Evolutionary conservation across 169 alveolate genomes (phyloP), one percentile per base, ranked within the genome.

Genomic region (Eimeria maxima): DNA sequence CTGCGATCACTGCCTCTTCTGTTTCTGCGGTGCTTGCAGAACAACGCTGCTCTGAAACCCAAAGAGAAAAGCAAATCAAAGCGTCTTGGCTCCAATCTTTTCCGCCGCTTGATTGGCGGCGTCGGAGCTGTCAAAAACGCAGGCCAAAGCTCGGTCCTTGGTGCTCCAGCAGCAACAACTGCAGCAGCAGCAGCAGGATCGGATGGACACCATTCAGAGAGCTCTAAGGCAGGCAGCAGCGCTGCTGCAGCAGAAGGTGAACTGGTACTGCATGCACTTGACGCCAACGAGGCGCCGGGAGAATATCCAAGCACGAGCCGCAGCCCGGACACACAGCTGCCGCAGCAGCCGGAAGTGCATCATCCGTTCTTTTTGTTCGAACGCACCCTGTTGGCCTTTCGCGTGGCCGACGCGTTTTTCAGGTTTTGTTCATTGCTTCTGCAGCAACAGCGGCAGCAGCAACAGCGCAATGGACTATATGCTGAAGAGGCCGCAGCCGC

Each of bases 371-470:
- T 84, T 57, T 22, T 84, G 50, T 55, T 84, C n/a, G 92, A 84
- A n/a, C 44, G 29, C 8, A 55, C 60, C 3, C 92, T 47, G 45
- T 47, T 84, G 60, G 92, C 92, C 33, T 57, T 84, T 57, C 92
- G 92, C 33, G 78, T 84, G n/a, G 73, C 78, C 45, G 92, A 84
- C 22, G 92, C 92, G 24, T 84, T 84, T 38, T 84, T 84, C 55
- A 65, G 92, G 57, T 84, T 84, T 55, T 84, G 92, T 50, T 84
- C 92, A 24, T 50, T 84, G 92, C 92, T 84, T 45, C 76, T 84
- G 92, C 92, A 84, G 92, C 92, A 84, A 57, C 92, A 84, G 92
- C 57, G 92, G 76, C 92, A 84, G 76, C 50, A 33, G 92, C 92
- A 33, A 69, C 92, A 84, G 78, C 76, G 45, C 38, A 33, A 13